Evolutionary conservation across 768 basidiomycete genomes (phyloP), one percentile per base, ranked within the genome.

Genomic region (Suillus discolor): DNA sequence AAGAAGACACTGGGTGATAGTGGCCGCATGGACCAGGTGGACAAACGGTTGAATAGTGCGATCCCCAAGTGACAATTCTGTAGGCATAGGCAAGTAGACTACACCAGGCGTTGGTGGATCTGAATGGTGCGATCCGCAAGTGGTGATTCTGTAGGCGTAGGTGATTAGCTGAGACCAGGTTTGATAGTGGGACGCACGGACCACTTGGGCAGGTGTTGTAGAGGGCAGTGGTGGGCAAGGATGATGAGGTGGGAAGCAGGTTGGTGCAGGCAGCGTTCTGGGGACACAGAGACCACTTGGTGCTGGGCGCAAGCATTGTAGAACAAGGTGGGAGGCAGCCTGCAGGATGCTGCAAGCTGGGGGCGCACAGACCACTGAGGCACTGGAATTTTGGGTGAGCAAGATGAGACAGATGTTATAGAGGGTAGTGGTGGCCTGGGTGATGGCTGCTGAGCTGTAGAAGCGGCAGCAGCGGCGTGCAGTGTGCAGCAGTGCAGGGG

Each of bases 91-190:
- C 38, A 39, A 39, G 13, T 39, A 36, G 36, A 36, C 9, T 9
- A 36, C 36, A 36, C 36, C 36, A 36, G 36, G 36, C 11, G 9
- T 36, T 36, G 9, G 36, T 36, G 36, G 36, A 36, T 41, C 41
- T 41, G 16, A 41, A 42, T 78, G 0, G 85, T 87, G 25, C 81
- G 81, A 68, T 87, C 86, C 44, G 81, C 83, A 54, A 81, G 76
- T 9, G 83, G 83, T 0, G 84, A 87, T 64, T 85, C 87, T 1
- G 86, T 87, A 5, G 86, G 83, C 0, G 85, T 82, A 0, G 88
- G 88, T 0, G 87, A 88, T 57, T 85, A 85, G 15, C 80, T 83
- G 42, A 89, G 83, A n/a, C 80, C 77, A 0, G 88, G 87, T 20
- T 45, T 42, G 45, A 20, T n/a, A 45, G 45, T 45, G 20, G 45